These are phyloP conservation scores for Trichoderma orchidacearum DNA, from an alignment of 495 filamentous ascomycete species.

Conservation along the genomic window DNA sequence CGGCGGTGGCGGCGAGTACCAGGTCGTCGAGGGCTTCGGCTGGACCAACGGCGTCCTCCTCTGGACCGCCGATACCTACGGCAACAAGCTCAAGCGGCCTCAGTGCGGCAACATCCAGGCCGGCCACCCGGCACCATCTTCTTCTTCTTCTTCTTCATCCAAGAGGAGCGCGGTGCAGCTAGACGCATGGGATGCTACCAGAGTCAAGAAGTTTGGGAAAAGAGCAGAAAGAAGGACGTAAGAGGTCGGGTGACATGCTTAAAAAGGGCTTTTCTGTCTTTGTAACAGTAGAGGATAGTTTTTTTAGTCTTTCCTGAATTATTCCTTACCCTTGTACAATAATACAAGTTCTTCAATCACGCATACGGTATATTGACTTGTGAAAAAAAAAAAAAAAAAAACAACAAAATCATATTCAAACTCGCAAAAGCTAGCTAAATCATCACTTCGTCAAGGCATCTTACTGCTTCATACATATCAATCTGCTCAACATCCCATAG, in stretches of 20 bases:
- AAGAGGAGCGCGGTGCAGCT: conserved; percentile 25
- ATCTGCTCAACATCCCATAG: no score
- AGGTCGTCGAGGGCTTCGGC: conserved; percentile 37
- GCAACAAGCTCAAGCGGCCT: conserved; percentile 20
- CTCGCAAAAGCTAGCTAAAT: no score
- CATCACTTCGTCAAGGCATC: no score
- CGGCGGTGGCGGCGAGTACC: conserved; percentile 35
- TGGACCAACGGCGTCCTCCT: conserved; percentile 40
- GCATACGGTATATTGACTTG: no score
- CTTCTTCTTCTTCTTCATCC: not conserved
- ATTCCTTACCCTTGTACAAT: not conserved
- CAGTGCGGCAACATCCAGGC: conserved; percentile 29
- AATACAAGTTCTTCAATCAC: not conserved
- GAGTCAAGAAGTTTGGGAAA: conserved; percentile 23
- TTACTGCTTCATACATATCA: no score
- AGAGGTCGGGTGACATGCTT: not conserved
- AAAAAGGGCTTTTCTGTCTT: no score
- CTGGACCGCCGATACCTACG: conserved; percentile 33
- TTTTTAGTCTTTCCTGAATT: not conserved
- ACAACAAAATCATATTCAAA: no score
- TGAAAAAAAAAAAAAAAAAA: not conserved
- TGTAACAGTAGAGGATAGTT: no score
- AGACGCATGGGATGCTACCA: conserved; percentile 19
- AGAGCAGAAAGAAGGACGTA: conserved; percentile 1
- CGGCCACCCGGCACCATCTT: conserved; percentile 9